Conservation (phyloP, 257 asterid species). For the Gentiana dahurica region DNA sequence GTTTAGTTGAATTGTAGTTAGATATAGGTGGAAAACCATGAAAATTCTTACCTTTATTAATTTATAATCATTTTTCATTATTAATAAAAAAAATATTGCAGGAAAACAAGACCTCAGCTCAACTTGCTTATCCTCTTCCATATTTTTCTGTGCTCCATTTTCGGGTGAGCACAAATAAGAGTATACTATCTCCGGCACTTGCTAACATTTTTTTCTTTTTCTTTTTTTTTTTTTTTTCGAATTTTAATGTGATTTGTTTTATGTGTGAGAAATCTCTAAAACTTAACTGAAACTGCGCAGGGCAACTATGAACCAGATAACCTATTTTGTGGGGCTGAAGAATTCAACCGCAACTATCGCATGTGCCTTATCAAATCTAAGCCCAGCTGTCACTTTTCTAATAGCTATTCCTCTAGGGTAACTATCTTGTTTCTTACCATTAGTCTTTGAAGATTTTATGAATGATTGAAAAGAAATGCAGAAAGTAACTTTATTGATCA, state of each 20-base stretch:
- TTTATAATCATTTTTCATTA: no score
- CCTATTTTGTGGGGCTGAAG: conserved; percentile 78
- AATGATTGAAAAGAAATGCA: no score
- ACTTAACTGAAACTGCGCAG: conserved; percentile 27
- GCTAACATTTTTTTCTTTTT: no score
- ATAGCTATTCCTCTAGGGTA: conserved; percentile 77
- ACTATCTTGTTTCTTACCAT: neutral
- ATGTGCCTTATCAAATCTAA: conserved; percentile 64
- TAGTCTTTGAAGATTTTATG: neutral
- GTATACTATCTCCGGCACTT: no score
- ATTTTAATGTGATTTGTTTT: no score
- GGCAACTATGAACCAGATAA: conserved; percentile 67
- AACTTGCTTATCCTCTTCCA: conserved; percentile 49
- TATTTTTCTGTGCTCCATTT: conserved; percentile 62
- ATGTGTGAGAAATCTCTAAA: neutral
- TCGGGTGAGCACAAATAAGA: conserved; percentile 41
- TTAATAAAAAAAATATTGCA: conserved; percentile 14
- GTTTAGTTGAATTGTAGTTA: no score
- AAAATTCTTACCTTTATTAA: no score
- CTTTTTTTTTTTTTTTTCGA: no score
- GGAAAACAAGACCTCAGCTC: conserved; percentile 63
- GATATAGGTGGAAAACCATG: no score
- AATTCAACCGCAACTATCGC: conserved; percentile 83
- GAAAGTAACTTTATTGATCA: no score
- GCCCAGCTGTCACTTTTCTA: conserved; percentile 72